A percentile compares a stretch with the other conserved stretches of the same genome.
Evolutionary conservation across 257 asterid species (phyloP).

Genomic region (Jacaranda mimosifolia): DNA sequence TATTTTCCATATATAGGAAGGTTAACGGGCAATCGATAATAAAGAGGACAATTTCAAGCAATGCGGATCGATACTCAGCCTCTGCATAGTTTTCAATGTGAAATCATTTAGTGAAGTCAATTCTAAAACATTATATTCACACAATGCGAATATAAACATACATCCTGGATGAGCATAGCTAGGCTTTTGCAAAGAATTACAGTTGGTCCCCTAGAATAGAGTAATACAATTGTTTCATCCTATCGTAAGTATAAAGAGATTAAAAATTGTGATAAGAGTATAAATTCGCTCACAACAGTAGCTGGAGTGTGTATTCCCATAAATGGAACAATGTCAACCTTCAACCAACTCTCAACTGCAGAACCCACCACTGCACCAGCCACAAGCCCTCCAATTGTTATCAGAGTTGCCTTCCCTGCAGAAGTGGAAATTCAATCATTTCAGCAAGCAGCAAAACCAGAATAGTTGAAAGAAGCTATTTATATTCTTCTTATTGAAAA

Average conservation of each 20-base stretch:
- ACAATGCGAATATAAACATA: conserved; percentile 46
- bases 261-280: conserved; percentile 86
- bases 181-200: conserved; percentile 32
- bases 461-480: too few species aligned
- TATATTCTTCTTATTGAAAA: too few species aligned
- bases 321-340: conserved; percentile 92
- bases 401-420: conserved; percentile 79
- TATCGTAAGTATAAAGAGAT: conserved; percentile 80
- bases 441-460: background rate
- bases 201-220: conserved; percentile 36
- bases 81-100: conserved; percentile 30
- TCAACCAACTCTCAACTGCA: conserved; percentile 92
- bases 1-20: too few species aligned
- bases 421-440: background rate
- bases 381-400: conserved; percentile 94
- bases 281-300: conserved; percentile 83
- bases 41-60: background rate
- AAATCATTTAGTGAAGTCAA: conserved; percentile 42
- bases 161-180: conserved; percentile 50
- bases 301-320: conserved; percentile 92
- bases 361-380: conserved; percentile 98
- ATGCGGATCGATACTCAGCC: conserved; percentile 21
- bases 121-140: conserved; percentile 57
- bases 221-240: conserved; percentile 39
- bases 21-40: too few species aligned